Conservation (phyloP, 208 protist genomes). For the Leishmania braziliensis region DNA sequence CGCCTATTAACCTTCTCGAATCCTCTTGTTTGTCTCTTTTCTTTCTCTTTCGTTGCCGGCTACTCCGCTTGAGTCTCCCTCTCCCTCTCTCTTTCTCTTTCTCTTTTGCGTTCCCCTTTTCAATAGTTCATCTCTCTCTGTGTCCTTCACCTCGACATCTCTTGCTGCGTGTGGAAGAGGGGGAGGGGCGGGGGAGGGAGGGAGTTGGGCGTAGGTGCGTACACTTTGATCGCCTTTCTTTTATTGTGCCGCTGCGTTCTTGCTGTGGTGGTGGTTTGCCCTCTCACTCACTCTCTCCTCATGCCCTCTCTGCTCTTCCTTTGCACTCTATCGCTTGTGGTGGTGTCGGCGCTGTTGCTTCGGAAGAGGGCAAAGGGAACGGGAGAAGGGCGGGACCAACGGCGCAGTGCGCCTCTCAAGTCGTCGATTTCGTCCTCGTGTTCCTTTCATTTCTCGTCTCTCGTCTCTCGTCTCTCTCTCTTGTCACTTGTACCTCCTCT, state of each 20-base stretch:
- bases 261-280: too few species aligned
- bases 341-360: too few species aligned
- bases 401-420: too few species aligned
- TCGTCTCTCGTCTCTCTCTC: not conserved
- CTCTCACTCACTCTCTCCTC: too few species aligned
- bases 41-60: not conserved
- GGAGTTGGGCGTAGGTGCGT: not conserved
- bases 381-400: too few species aligned
- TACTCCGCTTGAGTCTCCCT: not conserved
- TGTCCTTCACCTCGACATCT: not conserved
- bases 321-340: too few species aligned
- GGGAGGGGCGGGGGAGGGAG: too few species aligned
- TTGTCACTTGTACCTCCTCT: not conserved
- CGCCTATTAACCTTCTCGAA: not conserved
- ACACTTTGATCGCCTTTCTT: not conserved
- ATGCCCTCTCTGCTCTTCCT: too few species aligned
- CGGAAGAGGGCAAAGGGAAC: too few species aligned
- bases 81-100: not conserved
- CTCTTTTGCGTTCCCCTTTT: not conserved
- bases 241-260: too few species aligned
- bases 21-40: not conserved
- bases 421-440: too few species aligned
- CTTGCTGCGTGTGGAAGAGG: not conserved
- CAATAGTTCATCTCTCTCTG: not conserved
- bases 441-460: not conserved